Base-by-base conservation (phyloP, 164 flowering plant genomes). In the Saururus chinensis region DNA sequence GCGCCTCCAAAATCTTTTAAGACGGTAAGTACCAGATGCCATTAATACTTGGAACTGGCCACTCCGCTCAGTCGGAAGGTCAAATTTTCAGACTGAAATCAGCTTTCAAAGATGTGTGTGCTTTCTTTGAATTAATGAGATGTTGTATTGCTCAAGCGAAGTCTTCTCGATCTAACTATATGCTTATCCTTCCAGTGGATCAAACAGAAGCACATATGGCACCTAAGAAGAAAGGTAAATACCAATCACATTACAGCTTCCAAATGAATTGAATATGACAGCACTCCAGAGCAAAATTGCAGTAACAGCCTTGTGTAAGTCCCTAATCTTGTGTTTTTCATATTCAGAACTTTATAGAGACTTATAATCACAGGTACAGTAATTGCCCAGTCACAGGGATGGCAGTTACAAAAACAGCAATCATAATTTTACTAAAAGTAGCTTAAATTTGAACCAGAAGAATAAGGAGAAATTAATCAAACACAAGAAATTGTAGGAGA, bases 151-250 rank as follows among this genome's bases (percentile, higher is more conserved):
- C 14, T 12, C 4, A 45, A 45, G 49, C 11, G 49, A 8, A 17
- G 49, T 17, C 49, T 45, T 45, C 49, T 45, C 49, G 14, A 45
- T 30, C 4, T 45, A 45, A 17, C 49, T 45, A 17, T 12, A 45
- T 45, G 49, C 17, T 45, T 45, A 12, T 45, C 49, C 19, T 9
- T 70, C 41, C n/a, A 25, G 40, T 13, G 60, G 35, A 23, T 75
- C 72, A 80, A 51, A 80, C 84, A n/a, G 82, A 71, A 22, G 83
- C 81, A 78, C 86, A 82, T 60, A 82, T 62, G 23, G 79, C 78
- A 51, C 86, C 86, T 78, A 78, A 12, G 7, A 42, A 68, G 71
- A n/a, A n/a, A n/a, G 21, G 26, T 53, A 59, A 57, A 20, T 20
- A 25, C 4, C 6, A 19, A 58, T n/a, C 40, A 17, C 13, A 40